Evolutionary conservation across 169 alveolate genomes (phyloP).

Genomic region (Fabrea salina): DNA sequence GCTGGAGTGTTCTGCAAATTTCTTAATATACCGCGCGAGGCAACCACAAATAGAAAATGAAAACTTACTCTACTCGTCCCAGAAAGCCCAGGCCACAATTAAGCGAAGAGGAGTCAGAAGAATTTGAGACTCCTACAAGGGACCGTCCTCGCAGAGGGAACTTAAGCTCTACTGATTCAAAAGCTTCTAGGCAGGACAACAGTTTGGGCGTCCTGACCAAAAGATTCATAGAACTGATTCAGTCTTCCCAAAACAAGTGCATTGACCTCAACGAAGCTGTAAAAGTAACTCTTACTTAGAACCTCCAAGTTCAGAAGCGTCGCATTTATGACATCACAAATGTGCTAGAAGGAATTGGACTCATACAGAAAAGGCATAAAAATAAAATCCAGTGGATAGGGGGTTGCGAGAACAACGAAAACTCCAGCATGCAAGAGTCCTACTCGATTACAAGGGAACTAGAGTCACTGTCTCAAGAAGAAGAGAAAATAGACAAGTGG

Average conservation of each 20-base stretch:
- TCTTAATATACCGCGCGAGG: no score
- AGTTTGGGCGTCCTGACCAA: conserved; percentile 72
- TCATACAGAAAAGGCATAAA: conserved; percentile 41
- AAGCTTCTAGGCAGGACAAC: conserved; percentile 55
- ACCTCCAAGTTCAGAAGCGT: conserved; percentile 70
- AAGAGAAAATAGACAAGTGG: conserved; percentile 36
- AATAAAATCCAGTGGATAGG: conserved; percentile 28
- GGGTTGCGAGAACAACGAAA: not conserved
- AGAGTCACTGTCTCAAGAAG: conserved; percentile 24
- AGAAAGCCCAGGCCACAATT: no score
- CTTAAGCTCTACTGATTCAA: no score
- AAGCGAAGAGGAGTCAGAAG: no score
- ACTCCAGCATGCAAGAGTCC: conserved; percentile 10
- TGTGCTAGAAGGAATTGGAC: conserved; percentile 82
- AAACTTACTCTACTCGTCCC: no score
- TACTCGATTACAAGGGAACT: not conserved
- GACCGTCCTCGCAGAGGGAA: no score
- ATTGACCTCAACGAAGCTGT: conserved; percentile 67
- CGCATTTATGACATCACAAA: conserved; percentile 86
- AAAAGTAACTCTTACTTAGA: no score
- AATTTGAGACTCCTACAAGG: no score
- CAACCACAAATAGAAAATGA: no score
- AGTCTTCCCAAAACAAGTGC: conserved; percentile 49
- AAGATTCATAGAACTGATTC: conserved; percentile 62
- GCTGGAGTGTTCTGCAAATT: no score